phyloP scores from a whole-genome alignment of 306 rosid species.

The Dryas alaskensis region DNA sequence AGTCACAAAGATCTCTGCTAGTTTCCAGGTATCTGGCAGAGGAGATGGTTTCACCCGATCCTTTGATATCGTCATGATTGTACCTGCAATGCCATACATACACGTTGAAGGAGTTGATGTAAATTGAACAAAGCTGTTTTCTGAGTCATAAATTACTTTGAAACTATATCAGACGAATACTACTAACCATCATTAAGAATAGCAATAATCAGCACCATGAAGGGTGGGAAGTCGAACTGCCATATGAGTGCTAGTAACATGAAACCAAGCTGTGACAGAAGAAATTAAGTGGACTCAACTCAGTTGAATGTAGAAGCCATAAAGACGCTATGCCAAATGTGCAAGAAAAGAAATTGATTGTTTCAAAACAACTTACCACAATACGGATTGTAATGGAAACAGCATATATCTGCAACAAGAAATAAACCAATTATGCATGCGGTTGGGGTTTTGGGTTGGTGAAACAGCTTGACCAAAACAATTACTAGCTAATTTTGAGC shows the following conservation, averaged over 20 bases:
- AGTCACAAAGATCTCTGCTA: conserved; percentile 71
- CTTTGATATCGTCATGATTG: conserved; percentile 87
- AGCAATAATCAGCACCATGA: conserved; percentile 87
- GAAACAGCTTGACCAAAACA: background rate
- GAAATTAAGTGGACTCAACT: conserved; percentile 18
- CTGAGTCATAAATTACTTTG: background rate
- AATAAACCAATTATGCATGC: conserved; percentile 3
- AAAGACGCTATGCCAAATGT: background rate
- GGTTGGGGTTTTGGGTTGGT: no score
- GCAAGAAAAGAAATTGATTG: conserved; percentile 16
- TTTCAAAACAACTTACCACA: conserved; percentile 50
- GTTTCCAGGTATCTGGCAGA: conserved; percentile 85
- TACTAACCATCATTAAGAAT: conserved; percentile 77
- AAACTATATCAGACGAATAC: conserved; percentile 1
- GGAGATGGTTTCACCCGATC: conserved; percentile 93
- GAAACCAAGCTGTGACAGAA: conserved; percentile 72
- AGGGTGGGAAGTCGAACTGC: conserved; percentile 90
- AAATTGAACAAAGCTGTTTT: background rate
- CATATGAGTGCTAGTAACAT: conserved; percentile 84
- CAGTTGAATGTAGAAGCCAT: no score
- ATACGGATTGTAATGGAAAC: conserved; percentile 89
- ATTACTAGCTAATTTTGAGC: background rate
- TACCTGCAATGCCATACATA: conserved; percentile 43
- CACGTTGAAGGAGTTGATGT: background rate
- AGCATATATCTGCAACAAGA: conserved; percentile 69